These are phyloP conservation scores for Neofusicoccum parvum DNA, from an alignment of 2,329 filamentous ascomycete species.

Conservation along the genomic window DNA sequence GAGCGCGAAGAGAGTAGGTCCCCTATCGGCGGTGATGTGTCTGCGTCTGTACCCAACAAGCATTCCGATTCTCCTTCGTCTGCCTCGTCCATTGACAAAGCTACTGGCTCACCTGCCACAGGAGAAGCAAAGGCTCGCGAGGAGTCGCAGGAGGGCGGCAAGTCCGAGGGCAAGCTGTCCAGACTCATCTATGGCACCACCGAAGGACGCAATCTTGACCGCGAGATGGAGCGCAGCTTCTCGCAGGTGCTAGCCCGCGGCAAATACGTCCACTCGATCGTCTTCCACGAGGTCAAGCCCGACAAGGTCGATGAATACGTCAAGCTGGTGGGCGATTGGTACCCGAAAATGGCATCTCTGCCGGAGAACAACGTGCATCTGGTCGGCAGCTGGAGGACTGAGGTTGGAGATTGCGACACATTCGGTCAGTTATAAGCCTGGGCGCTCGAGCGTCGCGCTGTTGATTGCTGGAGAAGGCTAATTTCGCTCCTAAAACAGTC, in stretches of 20 bases:
- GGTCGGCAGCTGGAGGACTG: constrained; percentile 96
- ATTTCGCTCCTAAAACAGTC: constrained; percentile 60
- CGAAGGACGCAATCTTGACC: constrained; percentile 90
- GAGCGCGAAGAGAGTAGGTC: constrained; percentile 82
- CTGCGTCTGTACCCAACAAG: constrained; percentile 38
- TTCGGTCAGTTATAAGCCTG: constrained; percentile 66
- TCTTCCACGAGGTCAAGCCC: constrained; percentile 93
- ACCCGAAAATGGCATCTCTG: constrained; percentile 81
- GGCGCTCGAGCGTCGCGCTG: neutral
- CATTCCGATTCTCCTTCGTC: constrained; percentile 35
- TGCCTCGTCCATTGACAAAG: constrained; percentile 42
- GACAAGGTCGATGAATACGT: constrained; percentile 96
- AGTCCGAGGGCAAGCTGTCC: constrained; percentile 69
- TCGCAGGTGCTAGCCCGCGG: constrained; percentile 91
- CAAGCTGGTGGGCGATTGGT: constrained; percentile 85
- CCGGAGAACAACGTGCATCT: constrained; percentile 93
- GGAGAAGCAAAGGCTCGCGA: constrained; percentile 62
- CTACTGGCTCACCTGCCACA: constrained; percentile 63
- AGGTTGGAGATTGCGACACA: constrained; percentile 95
- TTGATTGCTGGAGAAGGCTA: constrained; percentile 13
- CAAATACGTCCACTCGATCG: constrained; percentile 98
- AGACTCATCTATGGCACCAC: constrained; percentile 96
- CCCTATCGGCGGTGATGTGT: constrained; percentile 38
- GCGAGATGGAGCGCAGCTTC: constrained; percentile 94
- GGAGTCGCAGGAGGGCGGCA: constrained; percentile 59